phyloP scores from a whole-genome alignment of 1,284 basidiomycete genomes.

The Inonotus hispidus region DNA sequence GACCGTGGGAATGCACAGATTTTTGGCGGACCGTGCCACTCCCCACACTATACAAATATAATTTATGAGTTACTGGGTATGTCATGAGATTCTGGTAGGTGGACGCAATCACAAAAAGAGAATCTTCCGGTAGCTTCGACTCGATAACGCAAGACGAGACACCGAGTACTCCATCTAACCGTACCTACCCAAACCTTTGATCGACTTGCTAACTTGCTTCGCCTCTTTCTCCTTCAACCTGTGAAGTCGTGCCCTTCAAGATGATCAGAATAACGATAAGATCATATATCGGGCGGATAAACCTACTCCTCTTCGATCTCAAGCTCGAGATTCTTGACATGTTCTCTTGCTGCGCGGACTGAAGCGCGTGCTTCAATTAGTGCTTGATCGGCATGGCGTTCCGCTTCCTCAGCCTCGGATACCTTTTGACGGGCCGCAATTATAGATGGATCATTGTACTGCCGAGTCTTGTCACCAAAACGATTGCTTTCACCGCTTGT shows the following conservation, averaged over 20 bases:
- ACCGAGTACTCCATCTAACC: conserved; percentile 28
- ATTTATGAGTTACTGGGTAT: too few relatives aligned
- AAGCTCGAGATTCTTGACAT: conserved; percentile 46
- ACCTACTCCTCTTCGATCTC: conserved; percentile 55
- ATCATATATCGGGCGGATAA: background rate
- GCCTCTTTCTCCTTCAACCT: conserved; percentile 55
- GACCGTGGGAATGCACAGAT: too few relatives aligned
- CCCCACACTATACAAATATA: too few relatives aligned
- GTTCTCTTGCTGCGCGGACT: conserved; percentile 47
- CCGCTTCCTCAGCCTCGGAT: conserved; percentile 46
- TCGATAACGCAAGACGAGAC: background rate
- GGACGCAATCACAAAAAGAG: too few relatives aligned
- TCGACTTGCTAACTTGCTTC: conserved; percentile 50
- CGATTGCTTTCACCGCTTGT: background rate
- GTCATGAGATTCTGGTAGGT: too few relatives aligned
- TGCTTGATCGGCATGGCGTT: conserved; percentile 50
- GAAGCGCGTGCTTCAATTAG: conserved; percentile 39
- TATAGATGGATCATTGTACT: conserved; percentile 43
- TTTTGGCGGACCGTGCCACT: too few relatives aligned
- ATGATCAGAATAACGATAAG: conserved; percentile 7
- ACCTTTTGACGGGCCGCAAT: conserved; percentile 48
- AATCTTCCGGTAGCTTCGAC: background rate
- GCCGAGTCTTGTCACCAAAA: background rate
- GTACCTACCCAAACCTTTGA: conserved; percentile 50
- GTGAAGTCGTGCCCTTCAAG: conserved; percentile 43